Evolutionary conservation across 140 eudicot species (phyloP).

Genomic region (Stevia rebaudiana): DNA sequence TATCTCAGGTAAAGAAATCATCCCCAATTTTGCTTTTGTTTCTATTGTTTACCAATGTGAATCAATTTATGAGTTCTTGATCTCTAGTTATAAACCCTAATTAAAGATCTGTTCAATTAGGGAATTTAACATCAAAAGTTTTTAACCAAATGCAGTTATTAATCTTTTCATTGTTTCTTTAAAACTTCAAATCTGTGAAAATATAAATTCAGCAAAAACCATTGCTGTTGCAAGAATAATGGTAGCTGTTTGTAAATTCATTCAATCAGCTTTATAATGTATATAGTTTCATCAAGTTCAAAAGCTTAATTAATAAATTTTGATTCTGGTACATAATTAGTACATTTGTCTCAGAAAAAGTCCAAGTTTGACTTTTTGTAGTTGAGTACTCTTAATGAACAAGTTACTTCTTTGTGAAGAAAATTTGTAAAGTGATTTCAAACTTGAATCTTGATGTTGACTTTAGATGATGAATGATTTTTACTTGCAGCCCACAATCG

Average conservation of each 20-base stretch:
- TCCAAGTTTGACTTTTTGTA: neutral
- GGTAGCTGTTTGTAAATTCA: no score
- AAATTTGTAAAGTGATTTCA: neutral
- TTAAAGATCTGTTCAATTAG: constrained; percentile 4
- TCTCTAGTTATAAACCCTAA: constrained; percentile 17
- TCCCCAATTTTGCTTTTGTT: neutral
- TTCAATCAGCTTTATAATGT: no score
- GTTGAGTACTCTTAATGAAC: neutral
- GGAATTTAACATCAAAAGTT: neutral
- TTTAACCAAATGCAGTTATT: neutral
- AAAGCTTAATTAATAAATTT: neutral
- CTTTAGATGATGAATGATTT: constrained; percentile 3
- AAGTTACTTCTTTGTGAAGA: neutral
- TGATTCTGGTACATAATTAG: neutral
- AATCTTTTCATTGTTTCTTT: neutral
- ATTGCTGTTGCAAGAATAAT: neutral
- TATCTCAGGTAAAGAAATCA: constrained; percentile 44
- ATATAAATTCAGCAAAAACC: neutral
- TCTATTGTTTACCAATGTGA: constrained; percentile 17
- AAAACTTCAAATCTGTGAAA: neutral
- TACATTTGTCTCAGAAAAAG: neutral
- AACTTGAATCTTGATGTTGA: constrained; percentile 12
- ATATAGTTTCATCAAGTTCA: neutral
- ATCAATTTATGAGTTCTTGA: constrained; percentile 14
- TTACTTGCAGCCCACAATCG: constrained; percentile 36